Base-by-base conservation (phyloP, 1,284 basidiomycete species). In the Cutaneotrichosporon mucoides region DNA sequence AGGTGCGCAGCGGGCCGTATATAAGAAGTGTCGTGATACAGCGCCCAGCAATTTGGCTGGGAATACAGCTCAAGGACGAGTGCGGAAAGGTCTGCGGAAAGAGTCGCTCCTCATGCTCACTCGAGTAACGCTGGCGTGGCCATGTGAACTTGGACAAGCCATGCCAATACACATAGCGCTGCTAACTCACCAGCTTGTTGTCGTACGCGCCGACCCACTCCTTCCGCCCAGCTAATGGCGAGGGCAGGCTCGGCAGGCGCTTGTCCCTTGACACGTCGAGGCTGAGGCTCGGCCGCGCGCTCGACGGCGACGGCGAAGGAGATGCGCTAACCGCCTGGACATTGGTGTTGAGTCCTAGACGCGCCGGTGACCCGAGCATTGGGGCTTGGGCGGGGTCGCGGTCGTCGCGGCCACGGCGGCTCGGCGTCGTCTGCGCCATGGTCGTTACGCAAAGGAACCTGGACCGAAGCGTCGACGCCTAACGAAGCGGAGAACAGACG, bases 151-250 rank as follows among this genome's bases (percentile, higher is more conserved):
- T 24, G 24, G 24, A 24, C 24, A 24, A 24, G 24, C 24, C 24
- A 24, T 24, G 24, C 24, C 24, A 24, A 24, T 24, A 24, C 24
- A 24, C 24, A 24, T 24, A 37, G n/a, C 36, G 48, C 36, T 45
- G 12, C 16, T 35, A 12, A 47, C 45, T 34, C 57, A 75, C 75
- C 12, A 76, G 65, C 59, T 73, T 73, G 60, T 75, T 75, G 56
- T 76, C 73, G 55, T 76, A 76, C 12, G 67, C 68, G 6, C 73
- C 73, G 8, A 66, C 71, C 61, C 63, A 69, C 5, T 62, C 62
- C 10, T 64, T 70, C 33, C 56, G 42, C 35, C 52, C 35, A 6
- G 47, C 12, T 3, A 59, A 10, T 24, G 48, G 52, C 8, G 60
- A 42, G 2, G 61, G 59, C 2, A 64, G 50, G 13, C 42, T 16